Conservation (phyloP, 495 filamentous ascomycete species). For the Penicillium fimorum region DNA sequence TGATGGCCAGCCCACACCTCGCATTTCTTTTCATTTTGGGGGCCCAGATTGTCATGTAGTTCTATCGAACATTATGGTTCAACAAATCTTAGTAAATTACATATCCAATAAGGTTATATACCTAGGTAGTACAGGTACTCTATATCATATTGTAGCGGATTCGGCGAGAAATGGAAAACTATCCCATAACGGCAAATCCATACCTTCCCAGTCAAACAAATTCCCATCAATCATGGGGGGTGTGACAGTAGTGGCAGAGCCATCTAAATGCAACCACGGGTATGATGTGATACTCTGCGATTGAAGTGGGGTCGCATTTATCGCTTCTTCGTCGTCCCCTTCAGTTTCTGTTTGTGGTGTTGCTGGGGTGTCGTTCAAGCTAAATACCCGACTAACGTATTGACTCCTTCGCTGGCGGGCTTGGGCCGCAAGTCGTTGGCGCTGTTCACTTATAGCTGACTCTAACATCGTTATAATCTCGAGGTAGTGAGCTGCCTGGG, state of each 20-base stretch:
- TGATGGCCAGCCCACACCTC: background rate
- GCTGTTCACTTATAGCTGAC: slow-evolving; percentile 34
- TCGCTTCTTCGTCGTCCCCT: slow-evolving; percentile 12
- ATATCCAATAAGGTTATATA: background rate
- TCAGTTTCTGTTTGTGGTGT: slow-evolving; percentile 10
- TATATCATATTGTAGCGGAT: slow-evolving; percentile 6
- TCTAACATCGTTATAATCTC: slow-evolving; percentile 36
- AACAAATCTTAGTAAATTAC: background rate
- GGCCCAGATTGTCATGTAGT: background rate
- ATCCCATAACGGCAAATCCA: slow-evolving; percentile 38
- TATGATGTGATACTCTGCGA: slow-evolving; percentile 14
- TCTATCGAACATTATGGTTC: background rate
- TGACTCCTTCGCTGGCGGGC: slow-evolving; percentile 30
- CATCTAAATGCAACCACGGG: slow-evolving; percentile 22
- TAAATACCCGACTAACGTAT: slow-evolving; percentile 43
- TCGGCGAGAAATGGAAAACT: slow-evolving; percentile 41
- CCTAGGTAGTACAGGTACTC: background rate
- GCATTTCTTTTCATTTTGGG: background rate
- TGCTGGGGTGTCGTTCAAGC: slow-evolving; percentile 22
- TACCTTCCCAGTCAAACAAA: slow-evolving; percentile 33
- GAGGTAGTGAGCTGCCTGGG: slow-evolving; percentile 42
- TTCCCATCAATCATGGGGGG: slow-evolving; percentile 20
- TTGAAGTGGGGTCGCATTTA: slow-evolving; percentile 8
- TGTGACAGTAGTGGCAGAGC: slow-evolving; percentile 16
- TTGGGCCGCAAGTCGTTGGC: slow-evolving; percentile 31